Evolutionary conservation across 164 flowering plant species (phyloP), one percentile per base, ranked within the genome.

Genomic region (Berberis vulgaris): DNA sequence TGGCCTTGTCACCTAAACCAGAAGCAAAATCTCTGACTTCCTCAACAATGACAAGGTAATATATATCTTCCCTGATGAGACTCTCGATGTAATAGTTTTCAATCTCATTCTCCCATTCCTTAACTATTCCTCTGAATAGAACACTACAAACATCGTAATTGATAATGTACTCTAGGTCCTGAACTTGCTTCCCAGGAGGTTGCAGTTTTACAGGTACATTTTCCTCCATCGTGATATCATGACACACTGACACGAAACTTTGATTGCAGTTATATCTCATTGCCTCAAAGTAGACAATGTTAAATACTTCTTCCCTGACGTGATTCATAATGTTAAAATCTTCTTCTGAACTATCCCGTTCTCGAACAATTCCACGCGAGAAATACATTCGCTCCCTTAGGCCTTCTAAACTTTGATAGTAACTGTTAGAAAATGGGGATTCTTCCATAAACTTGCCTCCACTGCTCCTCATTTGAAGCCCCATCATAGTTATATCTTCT

Each of bases 31-130:
- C 66, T 59, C 71, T 76, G 11, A 74, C n/a, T 38, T 63, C 68
- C 71, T 78, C 78, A 13, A 7, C 40, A 44, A 60, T 44, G 11
- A 45, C 43, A 62, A 62, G 46, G 12, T 62, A 57, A 49, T 55
- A 56, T 55, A 68, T 41, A 39, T 80, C 78, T 55, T 78, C 80
- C 55, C 54, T 67, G 40, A 66, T 64, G 2, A 68, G 62, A 43
- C 47, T 43, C 54, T 76, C 79, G 41, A 62, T 63, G 9, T 49
- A 56, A 60, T 58, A 13, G 7, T 41, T 63, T 60, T 76, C 74
- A 12, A 71, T 62, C 6, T 46, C 65, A 60, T 58, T 60, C 47
- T 72, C 72, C 76, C 75, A 72, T 60, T 72, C 74, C 45, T 54
- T 57, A 5, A 68, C 41, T 52, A 68, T 71, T 65, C 70, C 79